A percentile compares a stretch with the other conserved stretches of the same genome.
These are phyloP conservation scores for Syncephalastrum sp. DNA, from an alignment of 371 early-diverging fungal genomes.

Conservation along the genomic window DNA sequence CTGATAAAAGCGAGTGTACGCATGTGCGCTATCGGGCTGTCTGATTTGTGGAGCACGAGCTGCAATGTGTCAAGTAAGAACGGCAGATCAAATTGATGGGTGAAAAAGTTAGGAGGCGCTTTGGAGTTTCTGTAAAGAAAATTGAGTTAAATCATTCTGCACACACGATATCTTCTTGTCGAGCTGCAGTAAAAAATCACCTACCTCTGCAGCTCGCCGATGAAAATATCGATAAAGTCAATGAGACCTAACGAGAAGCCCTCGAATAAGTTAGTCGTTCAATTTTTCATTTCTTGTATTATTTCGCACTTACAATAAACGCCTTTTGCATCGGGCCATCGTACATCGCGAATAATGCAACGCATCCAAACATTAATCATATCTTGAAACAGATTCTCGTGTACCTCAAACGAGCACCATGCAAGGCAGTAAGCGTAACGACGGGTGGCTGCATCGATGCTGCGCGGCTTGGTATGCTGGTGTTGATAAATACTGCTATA, in stretches of 20 bases:
- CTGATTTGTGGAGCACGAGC: slow-evolving; percentile 41
- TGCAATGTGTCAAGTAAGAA: slow-evolving; percentile 48
- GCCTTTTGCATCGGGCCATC: slow-evolving; percentile 48
- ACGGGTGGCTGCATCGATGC: slow-evolving; percentile 49
- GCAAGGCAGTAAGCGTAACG: slow-evolving; percentile 56
- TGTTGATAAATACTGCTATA: background rate
- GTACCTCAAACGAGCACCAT: slow-evolving; percentile 21
- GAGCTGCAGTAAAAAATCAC: background rate
- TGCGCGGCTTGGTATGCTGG: slow-evolving; percentile 38
- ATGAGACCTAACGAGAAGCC: slow-evolving; percentile 7
- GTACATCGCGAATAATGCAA: slow-evolving; percentile 47
- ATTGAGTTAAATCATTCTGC: background rate
- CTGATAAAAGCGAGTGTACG: slow-evolving; percentile 55
- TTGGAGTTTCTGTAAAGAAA: too few species aligned
- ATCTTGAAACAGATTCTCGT: slow-evolving; percentile 43
- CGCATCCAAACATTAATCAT: slow-evolving; percentile 59
- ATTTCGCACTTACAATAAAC: slow-evolving; percentile 43
- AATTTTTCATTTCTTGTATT: background rate
- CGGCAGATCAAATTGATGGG: slow-evolving; percentile 39
- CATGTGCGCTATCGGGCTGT: slow-evolving; percentile 51
- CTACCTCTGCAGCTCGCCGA: slow-evolving; percentile 13
- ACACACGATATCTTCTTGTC: background rate
- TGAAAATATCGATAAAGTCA: slow-evolving; percentile 10
- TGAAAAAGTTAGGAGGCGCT: too few species aligned
- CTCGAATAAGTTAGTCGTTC: background rate